phyloP scores from a whole-genome alignment of 805 yeast species.

The Kodamaea laetipori region DNA sequence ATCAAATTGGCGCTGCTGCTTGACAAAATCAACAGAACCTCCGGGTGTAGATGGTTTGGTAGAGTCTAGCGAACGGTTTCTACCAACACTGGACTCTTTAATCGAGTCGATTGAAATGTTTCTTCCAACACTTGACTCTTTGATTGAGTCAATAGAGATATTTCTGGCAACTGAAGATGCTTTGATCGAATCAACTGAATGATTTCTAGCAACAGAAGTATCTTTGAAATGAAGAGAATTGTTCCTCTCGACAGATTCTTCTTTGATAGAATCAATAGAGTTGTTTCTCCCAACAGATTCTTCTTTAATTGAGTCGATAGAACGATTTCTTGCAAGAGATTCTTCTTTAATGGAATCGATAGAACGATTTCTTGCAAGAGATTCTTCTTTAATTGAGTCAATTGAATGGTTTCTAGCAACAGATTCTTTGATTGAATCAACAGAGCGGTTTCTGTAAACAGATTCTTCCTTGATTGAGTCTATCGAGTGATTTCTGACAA shows the following conservation, averaged over 20 bases:
- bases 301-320: no score
- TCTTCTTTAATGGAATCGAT: neutral
- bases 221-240: neutral
- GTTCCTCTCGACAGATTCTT: neutral
- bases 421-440: conserved; percentile 1
- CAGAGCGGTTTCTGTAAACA: neutral
- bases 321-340: neutral
- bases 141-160: neutral
- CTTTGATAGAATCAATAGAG: neutral
- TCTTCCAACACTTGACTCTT: neutral
- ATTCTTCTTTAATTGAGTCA: neutral
- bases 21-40: neutral
- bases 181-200: neutral
- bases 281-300: neutral
- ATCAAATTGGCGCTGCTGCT: neutral
- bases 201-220: neutral
- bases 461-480: neutral
- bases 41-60: neutral
- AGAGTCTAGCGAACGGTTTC: neutral
- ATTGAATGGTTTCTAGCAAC: conserved; percentile 1
- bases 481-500: neutral
- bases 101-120: conserved; percentile 1
- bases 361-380: no score
- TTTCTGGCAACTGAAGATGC: neutral
- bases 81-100: neutral